Conservation (phyloP, 805 yeast species). For the Starmerella bombi region DNA sequence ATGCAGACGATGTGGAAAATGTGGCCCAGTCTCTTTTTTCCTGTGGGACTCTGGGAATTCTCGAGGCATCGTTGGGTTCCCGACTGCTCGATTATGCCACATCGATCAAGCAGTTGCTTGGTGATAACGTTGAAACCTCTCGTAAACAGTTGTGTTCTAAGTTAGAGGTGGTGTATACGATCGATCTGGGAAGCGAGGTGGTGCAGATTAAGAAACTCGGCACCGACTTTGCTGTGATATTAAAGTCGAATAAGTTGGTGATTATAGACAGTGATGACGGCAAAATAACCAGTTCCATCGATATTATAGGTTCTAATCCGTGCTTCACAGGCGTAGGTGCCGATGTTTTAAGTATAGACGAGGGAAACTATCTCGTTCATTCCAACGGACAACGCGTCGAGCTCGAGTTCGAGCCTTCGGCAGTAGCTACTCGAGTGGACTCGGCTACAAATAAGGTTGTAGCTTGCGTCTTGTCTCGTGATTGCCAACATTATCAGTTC, state of each 20-base stretch:
- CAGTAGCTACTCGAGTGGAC: constrained; percentile 4
- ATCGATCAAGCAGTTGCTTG: not conserved
- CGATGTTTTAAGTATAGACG: constrained; percentile 2
- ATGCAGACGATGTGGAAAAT: not conserved
- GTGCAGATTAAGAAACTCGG: not conserved
- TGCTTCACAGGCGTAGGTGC: constrained; percentile 1
- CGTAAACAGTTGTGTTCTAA: not conserved
- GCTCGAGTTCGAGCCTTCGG: constrained; percentile 9
- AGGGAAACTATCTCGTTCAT: not conserved
- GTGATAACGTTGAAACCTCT: not conserved
- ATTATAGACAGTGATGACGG: not conserved
- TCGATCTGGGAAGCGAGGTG: constrained; percentile 1
- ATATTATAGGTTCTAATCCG: not conserved
- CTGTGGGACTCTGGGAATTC: not conserved
- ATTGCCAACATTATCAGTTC: constrained; percentile 13
- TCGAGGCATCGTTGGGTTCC: not conserved
- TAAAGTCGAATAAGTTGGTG: constrained; percentile 2
- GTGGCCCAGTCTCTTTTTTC: constrained; percentile 1
- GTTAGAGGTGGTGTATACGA: not conserved
- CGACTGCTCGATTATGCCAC: not conserved
- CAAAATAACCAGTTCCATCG: not conserved
- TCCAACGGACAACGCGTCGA: not conserved
- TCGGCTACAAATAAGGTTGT: not conserved
- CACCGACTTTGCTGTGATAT: not conserved
- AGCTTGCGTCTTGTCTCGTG: constrained; percentile 12